Conservation (phyloP, 768 basidiomycete genomes). For the Chiua virens region DNA sequence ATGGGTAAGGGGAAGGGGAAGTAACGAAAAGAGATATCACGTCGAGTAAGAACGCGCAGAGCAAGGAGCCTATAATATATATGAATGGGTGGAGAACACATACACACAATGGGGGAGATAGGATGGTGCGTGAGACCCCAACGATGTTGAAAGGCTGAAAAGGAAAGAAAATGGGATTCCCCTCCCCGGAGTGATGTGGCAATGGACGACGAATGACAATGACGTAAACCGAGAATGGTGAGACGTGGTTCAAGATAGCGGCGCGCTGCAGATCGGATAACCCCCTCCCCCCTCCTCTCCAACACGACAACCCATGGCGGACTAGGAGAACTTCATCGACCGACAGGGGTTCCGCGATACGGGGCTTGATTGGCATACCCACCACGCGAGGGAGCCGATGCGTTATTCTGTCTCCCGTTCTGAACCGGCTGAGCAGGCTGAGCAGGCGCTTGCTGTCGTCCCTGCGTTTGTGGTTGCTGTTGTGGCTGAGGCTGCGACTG, state of each 20-base stretch:
- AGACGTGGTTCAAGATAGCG: conserved; percentile 9
- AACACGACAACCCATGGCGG: background rate
- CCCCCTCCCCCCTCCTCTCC: background rate
- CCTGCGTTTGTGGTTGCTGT: conserved; percentile 22
- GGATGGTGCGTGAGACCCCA: conserved; percentile 10
- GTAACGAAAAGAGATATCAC: conserved; percentile 13
- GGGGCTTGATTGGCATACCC: conserved; percentile 23
- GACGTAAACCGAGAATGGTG: conserved; percentile 15
- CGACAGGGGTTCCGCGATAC: conserved; percentile 29
- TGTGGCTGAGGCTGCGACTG: conserved; percentile 37
- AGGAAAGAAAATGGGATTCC: conserved; percentile 12
- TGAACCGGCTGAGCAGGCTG: conserved; percentile 25
- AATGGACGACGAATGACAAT: conserved; percentile 3
- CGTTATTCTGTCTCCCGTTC: conserved; percentile 32
- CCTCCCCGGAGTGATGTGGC: conserved; percentile 7
- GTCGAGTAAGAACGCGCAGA: conserved; percentile 17
- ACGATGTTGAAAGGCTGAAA: conserved; percentile 10
- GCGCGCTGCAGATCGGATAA: conserved; percentile 15
- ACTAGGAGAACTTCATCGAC: conserved; percentile 22
- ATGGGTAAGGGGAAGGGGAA: background rate
- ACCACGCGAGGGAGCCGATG: conserved; percentile 17
- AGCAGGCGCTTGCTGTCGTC: conserved; percentile 25
- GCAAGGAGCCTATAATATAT: conserved; percentile 33
- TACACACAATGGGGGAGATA: conserved; percentile 15
- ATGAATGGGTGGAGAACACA: conserved; percentile 24